These are phyloP conservation scores for Penicillium sp. DNA, from an alignment of 2,329 filamentous ascomycete genomes.

Conservation along the genomic window DNA sequence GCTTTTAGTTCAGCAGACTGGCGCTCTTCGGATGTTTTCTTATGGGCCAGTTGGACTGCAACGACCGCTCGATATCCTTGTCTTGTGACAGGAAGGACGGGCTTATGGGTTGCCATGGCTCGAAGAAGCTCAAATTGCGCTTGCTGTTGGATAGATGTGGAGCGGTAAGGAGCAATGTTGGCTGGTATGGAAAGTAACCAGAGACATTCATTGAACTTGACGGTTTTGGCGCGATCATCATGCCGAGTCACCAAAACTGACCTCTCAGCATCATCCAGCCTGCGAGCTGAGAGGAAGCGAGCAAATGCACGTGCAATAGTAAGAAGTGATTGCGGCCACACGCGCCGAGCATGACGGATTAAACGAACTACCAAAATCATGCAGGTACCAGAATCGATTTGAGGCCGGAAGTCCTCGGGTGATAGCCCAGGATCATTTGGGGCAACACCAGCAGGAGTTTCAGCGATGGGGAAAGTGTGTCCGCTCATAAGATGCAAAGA, in stretches of 20 bases:
- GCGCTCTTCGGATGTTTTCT: constrained; percentile 56
- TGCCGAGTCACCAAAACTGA: constrained; percentile 7
- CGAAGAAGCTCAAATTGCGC: constrained; percentile 59
- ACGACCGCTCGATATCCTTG: constrained; percentile 58
- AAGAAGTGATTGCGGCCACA: constrained; percentile 50
- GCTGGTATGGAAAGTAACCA: constrained; percentile 51
- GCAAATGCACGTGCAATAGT: constrained; percentile 44
- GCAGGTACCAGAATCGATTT: constrained; percentile 32
- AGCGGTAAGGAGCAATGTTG: constrained; percentile 51
- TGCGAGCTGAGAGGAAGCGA: constrained; percentile 30
- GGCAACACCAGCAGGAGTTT: not conserved
- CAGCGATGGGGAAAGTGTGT: constrained; percentile 19
- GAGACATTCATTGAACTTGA: constrained; percentile 52
- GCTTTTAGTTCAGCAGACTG: constrained; percentile 61
- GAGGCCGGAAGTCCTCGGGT: constrained; percentile 9
- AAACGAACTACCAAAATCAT: constrained; percentile 49
- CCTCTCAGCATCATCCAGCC: not conserved
- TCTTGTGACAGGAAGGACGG: constrained; percentile 56
- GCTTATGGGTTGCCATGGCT: constrained; percentile 57
- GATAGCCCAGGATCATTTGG: constrained; percentile 3
- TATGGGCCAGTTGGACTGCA: constrained; percentile 57
- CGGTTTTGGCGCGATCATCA: constrained; percentile 34
- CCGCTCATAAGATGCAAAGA: constrained; percentile 37
- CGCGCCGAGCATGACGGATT: constrained; percentile 51
- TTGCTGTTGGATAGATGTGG: constrained; percentile 52